Evolutionary conservation across 169 alveolate genomes (phyloP).

Genomic region (Theileria sp.): DNA sequence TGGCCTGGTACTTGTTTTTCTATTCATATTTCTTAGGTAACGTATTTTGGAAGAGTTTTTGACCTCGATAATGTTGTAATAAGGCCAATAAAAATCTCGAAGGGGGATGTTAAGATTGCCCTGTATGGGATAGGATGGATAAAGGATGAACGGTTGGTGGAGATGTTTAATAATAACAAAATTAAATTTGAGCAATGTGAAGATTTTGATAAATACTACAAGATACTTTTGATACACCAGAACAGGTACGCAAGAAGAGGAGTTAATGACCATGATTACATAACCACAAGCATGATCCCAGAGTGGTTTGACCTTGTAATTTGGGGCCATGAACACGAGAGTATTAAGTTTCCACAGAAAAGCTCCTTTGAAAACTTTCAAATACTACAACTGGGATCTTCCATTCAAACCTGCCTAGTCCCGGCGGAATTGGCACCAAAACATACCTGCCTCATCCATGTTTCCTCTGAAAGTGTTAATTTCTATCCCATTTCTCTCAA

Average conservation of each 20-base stretch:
- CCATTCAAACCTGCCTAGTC: slow-evolving; percentile 91
- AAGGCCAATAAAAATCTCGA: slow-evolving; percentile 85
- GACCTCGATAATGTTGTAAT: slow-evolving; percentile 83
- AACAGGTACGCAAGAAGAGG: slow-evolving; percentile 78
- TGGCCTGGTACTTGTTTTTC: slow-evolving; percentile 25
- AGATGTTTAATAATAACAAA: slow-evolving; percentile 84
- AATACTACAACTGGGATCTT: slow-evolving; percentile 87
- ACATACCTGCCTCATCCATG: slow-evolving; percentile 86
- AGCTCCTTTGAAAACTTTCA: slow-evolving; percentile 81
- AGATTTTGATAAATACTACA: slow-evolving; percentile 77
- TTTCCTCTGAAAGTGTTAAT: slow-evolving; percentile 78
- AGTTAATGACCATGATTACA: slow-evolving; percentile 27
- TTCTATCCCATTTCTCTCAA: slow-evolving; percentile 85
- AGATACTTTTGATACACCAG: slow-evolving; percentile 93
- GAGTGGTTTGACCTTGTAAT: slow-evolving; percentile 61
- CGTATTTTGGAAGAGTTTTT: slow-evolving; percentile 88
- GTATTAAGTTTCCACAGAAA: slow-evolving; percentile 79
- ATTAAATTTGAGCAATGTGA: slow-evolving; percentile 87
- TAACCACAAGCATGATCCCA: slow-evolving; percentile 35
- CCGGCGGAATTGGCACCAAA: slow-evolving; percentile 89
- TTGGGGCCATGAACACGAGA: slow-evolving; percentile 94
- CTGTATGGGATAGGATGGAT: slow-evolving; percentile 94
- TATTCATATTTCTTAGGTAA: slow-evolving; percentile 58
- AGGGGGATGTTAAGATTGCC: slow-evolving; percentile 87
- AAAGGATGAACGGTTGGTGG: slow-evolving; percentile 90